Percentiles rank a stretch among this genome's conserved stretches.
These are phyloP conservation scores for Lachnellula subtilissima DNA, from an alignment of 2,329 filamentous ascomycete genomes.

Conservation along the genomic window DNA sequence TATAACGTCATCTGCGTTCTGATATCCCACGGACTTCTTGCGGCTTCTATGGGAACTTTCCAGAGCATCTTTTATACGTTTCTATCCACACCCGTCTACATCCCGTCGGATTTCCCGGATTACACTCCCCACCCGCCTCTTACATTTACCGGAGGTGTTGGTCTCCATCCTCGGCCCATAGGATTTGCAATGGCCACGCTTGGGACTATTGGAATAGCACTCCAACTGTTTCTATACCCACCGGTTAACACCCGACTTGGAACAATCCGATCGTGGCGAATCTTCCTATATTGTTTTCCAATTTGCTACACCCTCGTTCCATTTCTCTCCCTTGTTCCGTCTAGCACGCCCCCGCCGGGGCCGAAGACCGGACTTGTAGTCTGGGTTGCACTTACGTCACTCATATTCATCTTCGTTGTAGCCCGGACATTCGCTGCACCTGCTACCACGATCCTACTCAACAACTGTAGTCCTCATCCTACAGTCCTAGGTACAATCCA, in stretches of 20 bases:
- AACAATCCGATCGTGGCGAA: slow-evolving; percentile 61
- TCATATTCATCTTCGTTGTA: slow-evolving; percentile 62
- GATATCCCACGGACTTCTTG: slow-evolving; percentile 51
- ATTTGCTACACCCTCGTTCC: slow-evolving; percentile 65
- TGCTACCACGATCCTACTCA: slow-evolving; percentile 55
- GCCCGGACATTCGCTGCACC: slow-evolving; percentile 65
- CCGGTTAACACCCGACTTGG: slow-evolving; percentile 61
- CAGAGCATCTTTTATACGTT: slow-evolving; percentile 59
- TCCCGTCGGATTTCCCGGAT: slow-evolving; percentile 39
- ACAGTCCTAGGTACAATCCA: slow-evolving; percentile 55
- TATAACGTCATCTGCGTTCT: slow-evolving; percentile 40
- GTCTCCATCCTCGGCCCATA: slow-evolving; percentile 65
- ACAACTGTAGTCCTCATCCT: slow-evolving; percentile 56
- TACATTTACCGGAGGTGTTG: slow-evolving; percentile 64
- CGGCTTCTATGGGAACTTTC: slow-evolving; percentile 57
- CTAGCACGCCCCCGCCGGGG: slow-evolving; percentile 23
- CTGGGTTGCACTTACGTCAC: slow-evolving; percentile 21
- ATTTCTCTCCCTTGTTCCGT: slow-evolving; percentile 64
- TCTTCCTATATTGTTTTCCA: slow-evolving; percentile 67
- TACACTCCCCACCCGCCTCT: slow-evolving; percentile 33
- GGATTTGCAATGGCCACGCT: slow-evolving; percentile 76
- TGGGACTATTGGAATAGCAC: slow-evolving; percentile 66
- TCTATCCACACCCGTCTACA: slow-evolving; percentile 52
- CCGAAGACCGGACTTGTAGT: slow-evolving; percentile 26
- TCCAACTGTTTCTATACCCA: slow-evolving; percentile 71